Conservation (phyloP, 495 filamentous ascomycete species). For the Staphylotrichum tortipilum region DNA sequence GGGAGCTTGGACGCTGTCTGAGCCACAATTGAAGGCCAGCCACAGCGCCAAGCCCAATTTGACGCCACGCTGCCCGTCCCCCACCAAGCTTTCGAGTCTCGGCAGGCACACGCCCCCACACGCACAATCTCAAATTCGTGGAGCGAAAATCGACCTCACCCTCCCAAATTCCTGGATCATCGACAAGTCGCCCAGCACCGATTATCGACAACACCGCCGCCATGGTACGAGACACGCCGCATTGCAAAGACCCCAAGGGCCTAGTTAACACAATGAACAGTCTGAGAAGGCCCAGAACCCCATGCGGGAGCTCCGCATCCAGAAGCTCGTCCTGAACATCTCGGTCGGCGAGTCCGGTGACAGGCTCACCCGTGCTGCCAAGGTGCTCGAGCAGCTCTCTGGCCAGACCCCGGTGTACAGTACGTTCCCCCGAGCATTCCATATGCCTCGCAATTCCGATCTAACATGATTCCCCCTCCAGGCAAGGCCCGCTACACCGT, state of each 20-base stretch:
- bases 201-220: conserved; percentile 22
- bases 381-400: conserved; percentile 98
- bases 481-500: conserved; percentile 99
- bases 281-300: conserved; percentile 83
- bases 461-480: conserved; percentile 22
- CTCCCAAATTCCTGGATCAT: conserved; percentile 13
- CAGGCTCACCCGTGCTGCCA: conserved; percentile 98
- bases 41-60: not conserved
- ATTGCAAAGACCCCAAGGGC: not conserved
- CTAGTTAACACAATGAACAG: conserved; percentile 26
- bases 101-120: conserved; percentile 13
- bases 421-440: conserved; percentile 32
- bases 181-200: conserved; percentile 15
- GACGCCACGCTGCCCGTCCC: conserved; percentile 17
- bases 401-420: conserved; percentile 99
- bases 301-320: conserved; percentile 99
- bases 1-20: conserved; percentile 12
- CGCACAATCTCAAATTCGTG: conserved; percentile 24
- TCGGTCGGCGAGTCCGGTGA: conserved; percentile 99
- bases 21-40: conserved; percentile 14
- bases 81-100: conserved; percentile 11
- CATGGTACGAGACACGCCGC: conserved; percentile 19
- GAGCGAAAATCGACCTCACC: conserved; percentile 19
- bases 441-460: not conserved
- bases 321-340: conserved; percentile 99